Evolutionary conservation across 495 filamentous ascomycete genomes (phyloP), one percentile per base, ranked within the genome.

Genomic region (Aspergillus hancockii): DNA sequence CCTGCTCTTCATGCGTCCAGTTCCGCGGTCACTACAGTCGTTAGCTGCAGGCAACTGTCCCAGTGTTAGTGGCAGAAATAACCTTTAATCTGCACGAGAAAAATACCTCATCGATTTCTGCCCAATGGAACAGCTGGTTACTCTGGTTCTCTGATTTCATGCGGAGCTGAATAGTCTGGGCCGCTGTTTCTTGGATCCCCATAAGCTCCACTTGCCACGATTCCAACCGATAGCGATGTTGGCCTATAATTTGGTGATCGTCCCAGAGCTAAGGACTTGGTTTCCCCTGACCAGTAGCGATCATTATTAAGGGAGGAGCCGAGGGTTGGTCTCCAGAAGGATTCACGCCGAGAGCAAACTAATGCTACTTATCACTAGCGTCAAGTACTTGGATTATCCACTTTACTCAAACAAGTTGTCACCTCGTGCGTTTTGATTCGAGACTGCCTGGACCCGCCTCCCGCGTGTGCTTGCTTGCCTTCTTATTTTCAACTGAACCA

Each of bases 291-390:
- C 45, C 56, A 43, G 49, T 52, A 47, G 19, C 19, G 18, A 40
- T 18, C 30, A 55, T 52, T 13, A 41, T 32, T 32, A 23, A 49
- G 51, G 32, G 41, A 50, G 23, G 22, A 31, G 45, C 52, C 40
- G 36, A 23, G 43, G 57, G 32, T 36, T 31, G 45, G 21, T 30
- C 52, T 40, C 43, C 32, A 47, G 40, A 61, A 56, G 59, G 59
- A 61, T 61, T 61, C 52, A 49, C 52, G 43, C 58, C 46, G 54
- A 54, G 49, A 40, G 25, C 12, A 16, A 23, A 55, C 59, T 61
- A 61, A 52, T 56, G 38, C 59, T 14, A n/a, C 36, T 53, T 57
- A 56, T 61, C 53, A 53, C 45, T 50, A 38, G 28, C 51, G 57
- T 40, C 28, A 59, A 54, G 52, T n/a, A 53, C 53, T 52, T 18